These are phyloP conservation scores for Suhomyces xylopsoci DNA, from an alignment of 805 yeast species.

Conservation along the genomic window DNA sequence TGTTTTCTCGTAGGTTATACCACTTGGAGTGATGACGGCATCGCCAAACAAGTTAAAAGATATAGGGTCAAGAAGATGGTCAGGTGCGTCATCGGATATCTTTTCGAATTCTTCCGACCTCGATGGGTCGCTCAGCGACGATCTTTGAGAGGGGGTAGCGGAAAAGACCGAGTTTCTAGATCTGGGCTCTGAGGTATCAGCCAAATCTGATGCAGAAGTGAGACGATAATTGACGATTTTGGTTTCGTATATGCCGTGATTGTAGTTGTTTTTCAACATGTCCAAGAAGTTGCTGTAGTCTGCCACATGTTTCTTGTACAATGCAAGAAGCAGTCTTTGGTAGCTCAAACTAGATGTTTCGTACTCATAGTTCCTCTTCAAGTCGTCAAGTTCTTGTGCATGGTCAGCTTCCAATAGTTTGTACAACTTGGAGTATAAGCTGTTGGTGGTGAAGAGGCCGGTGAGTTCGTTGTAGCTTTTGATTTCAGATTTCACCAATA, in stretches of 20 bases:
- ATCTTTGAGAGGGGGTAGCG: not conserved
- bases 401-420: conserved; percentile 21
- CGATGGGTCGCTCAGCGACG: not conserved
- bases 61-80: conserved; percentile 13
- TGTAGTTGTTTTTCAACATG: conserved; percentile 22
- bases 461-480: conserved; percentile 21
- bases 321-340: conserved; percentile 14
- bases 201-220: not conserved
- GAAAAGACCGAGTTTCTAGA: not conserved
- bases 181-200: not conserved
- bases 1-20: conserved; percentile 15
- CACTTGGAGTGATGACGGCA: conserved; percentile 17
- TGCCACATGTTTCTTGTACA: conserved; percentile 16
- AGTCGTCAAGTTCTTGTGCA: conserved; percentile 10
- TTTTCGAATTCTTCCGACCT: conserved; percentile 1
- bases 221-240: conserved; percentile 10
- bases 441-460: conserved; percentile 15
- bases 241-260: conserved; percentile 20
- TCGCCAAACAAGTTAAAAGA: conserved; percentile 14
- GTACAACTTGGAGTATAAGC: conserved; percentile 20
- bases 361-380: conserved; percentile 13
- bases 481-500: conserved; percentile 18
- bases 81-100: conserved; percentile 15
- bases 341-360: conserved; percentile 9
- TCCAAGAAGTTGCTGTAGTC: conserved; percentile 21